A percentile compares a stretch with the other conserved stretches of the same genome.
These are phyloP conservation scores for Dinochytrium kinnereticum DNA, from an alignment of 371 early-diverging fungal species.

Conservation along the genomic window DNA sequence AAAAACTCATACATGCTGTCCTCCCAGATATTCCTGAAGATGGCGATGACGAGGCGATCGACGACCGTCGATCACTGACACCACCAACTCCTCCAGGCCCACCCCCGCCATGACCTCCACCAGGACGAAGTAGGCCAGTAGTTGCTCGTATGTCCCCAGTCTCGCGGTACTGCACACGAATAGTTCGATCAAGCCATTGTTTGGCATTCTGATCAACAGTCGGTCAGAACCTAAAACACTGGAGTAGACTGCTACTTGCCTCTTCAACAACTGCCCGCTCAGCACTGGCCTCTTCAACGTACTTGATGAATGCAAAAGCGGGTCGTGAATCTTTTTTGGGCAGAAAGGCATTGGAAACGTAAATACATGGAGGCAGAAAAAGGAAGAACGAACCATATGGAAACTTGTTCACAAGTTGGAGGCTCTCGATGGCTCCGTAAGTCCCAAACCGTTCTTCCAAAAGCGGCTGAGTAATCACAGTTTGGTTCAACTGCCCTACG, in stretches of 20 bases:
- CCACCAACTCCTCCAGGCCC: neutral
- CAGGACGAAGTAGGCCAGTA: neutral
- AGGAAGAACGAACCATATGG: slow-evolving; percentile 27
- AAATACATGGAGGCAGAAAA: neutral
- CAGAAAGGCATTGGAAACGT: neutral
- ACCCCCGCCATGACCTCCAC: neutral
- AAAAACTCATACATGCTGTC: slow-evolving; percentile 10
- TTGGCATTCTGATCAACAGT: slow-evolving; percentile 44
- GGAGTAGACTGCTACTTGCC: slow-evolving; percentile 52
- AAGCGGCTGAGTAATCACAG: slow-evolving; percentile 44
- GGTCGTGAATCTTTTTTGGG: slow-evolving; percentile 41
- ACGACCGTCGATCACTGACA: neutral
- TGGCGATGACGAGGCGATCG: neutral
- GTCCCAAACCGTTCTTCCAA: slow-evolving; percentile 58
- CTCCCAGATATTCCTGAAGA: slow-evolving; percentile 1
- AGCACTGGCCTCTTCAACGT: slow-evolving; percentile 55
- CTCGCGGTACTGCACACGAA: slow-evolving; percentile 49
- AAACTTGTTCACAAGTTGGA: slow-evolving; percentile 60
- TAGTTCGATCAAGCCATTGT: slow-evolving; percentile 39
- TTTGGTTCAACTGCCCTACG: slow-evolving; percentile 71
- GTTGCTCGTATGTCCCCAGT: slow-evolving; percentile 20
- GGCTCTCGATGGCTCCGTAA: slow-evolving; percentile 64
- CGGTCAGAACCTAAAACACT: too few species aligned
- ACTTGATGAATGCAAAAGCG: slow-evolving; percentile 75
- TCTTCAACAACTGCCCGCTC: slow-evolving; percentile 63